These are phyloP conservation scores for Ganoderma sinense DNA, from an alignment of 1,284 basidiomycete species.

Conservation along the genomic window DNA sequence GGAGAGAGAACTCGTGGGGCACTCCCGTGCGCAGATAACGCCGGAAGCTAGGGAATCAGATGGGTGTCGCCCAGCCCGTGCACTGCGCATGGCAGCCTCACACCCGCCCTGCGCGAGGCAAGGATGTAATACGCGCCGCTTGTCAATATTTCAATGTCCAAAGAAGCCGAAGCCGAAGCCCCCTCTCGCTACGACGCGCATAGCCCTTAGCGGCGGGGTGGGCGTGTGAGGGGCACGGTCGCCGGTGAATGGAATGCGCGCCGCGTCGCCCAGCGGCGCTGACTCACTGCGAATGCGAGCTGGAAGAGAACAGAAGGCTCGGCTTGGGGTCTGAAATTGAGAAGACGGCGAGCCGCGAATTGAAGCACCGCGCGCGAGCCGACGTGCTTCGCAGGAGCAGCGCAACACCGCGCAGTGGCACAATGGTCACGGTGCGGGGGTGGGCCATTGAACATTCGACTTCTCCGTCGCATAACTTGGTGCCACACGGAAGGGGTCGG, in stretches of 20 bases:
- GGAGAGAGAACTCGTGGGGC: not conserved
- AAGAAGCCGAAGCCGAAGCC: not conserved
- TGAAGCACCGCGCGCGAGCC: constrained; percentile 3
- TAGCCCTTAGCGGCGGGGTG: not conserved
- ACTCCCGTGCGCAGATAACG: not conserved
- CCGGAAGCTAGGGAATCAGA: not conserved
- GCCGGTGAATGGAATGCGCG: not conserved
- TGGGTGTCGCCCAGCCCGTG: not conserved
- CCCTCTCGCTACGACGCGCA: not conserved
- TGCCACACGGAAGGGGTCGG: not conserved
- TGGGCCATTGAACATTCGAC: not conserved
- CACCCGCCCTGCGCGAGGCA: not conserved
- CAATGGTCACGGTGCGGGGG: not conserved
- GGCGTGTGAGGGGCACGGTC: not conserved
- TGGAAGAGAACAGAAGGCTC: not conserved
- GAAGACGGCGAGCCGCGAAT: constrained; percentile 1
- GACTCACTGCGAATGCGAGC: not conserved
- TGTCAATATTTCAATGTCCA: not conserved
- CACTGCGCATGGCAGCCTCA: not conserved
- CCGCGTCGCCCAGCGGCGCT: not conserved
- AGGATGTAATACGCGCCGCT: not conserved
- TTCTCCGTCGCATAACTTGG: not conserved
- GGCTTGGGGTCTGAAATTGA: not conserved
- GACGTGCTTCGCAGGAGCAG: not conserved
- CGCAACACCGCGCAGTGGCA: constrained; percentile 1